Evolutionary conservation across 2,329 filamentous ascomycete genomes (phyloP).

Genomic region (Cercospora berteroae): DNA sequence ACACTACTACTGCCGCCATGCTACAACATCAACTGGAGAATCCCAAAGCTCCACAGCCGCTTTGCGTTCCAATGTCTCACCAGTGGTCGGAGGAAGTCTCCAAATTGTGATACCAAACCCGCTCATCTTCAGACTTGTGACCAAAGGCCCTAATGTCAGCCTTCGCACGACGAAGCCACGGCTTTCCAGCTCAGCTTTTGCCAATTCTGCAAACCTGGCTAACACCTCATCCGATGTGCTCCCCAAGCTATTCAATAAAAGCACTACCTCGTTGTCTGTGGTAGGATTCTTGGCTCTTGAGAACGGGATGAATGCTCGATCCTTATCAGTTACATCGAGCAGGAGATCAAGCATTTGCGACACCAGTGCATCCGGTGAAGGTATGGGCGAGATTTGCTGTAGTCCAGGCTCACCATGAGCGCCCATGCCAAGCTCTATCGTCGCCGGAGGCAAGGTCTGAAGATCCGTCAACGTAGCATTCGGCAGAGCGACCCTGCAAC

Average conservation of each 20-base stretch:
- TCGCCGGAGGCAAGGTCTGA: conserved; percentile 52
- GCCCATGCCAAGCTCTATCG: conserved; percentile 64
- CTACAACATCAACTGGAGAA: conserved; percentile 37
- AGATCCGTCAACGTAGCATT: conserved; percentile 60
- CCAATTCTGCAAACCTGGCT: conserved; percentile 38
- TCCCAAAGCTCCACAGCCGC: conserved; percentile 39
- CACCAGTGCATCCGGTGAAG: conserved; percentile 35
- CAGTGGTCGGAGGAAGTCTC: conserved; percentile 36
- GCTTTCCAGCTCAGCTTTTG: conserved; percentile 32
- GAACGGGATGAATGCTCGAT: conserved; percentile 41
- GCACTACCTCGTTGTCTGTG: conserved; percentile 36
- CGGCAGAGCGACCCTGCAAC: conserved; percentile 38
- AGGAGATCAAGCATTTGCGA: conserved; percentile 40
- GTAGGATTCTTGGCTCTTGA: conserved; percentile 32
- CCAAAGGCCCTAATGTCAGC: conserved; percentile 37
- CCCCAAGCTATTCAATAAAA: conserved; percentile 39
- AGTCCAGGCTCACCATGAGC: conserved; percentile 66
- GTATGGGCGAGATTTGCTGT: conserved; percentile 53
- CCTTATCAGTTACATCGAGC: conserved; percentile 36
- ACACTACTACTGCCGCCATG: conserved; percentile 37
- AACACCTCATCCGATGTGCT: conserved; percentile 40
- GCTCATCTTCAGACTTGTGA: conserved; percentile 42
- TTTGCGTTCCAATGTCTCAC: conserved; percentile 31
- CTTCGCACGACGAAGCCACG: conserved; percentile 37
- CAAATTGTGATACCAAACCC: conserved; percentile 41